A percentile compares a stretch with the other conserved stretches of the same genome.
phyloP scores from a whole-genome alignment of 352 stramenopile species.

The Globisporangium apiculatum region DNA sequence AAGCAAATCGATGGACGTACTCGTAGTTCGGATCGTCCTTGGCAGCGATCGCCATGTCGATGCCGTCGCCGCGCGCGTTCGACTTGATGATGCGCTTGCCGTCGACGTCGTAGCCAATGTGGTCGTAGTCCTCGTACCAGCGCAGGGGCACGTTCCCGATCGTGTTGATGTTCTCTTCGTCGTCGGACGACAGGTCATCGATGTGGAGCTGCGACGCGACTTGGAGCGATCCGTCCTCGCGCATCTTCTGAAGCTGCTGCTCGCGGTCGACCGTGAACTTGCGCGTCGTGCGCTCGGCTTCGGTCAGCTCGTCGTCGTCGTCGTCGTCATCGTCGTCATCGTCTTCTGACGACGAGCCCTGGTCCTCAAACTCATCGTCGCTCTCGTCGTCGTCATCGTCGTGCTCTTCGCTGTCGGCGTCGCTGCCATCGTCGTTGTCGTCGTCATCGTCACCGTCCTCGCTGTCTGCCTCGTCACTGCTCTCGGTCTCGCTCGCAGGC shows the following conservation, averaged over 20 bases:
- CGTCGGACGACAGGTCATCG: constrained; percentile 98
- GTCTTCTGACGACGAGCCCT: constrained; percentile 79
- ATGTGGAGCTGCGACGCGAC: constrained; percentile 91
- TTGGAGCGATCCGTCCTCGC: constrained; percentile 76
- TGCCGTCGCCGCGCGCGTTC: constrained; percentile 77
- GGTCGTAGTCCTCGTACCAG: constrained; percentile 99
- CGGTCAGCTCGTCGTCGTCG: constrained; percentile 62
- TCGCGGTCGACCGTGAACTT: constrained; percentile 65
- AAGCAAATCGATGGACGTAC: constrained; percentile 30
- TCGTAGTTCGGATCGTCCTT: constrained; percentile 92
- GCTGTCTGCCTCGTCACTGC: constrained; percentile 15
- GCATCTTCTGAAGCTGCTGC: constrained; percentile 77
- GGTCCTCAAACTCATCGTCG: constrained; percentile 78
- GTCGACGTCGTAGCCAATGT: constrained; percentile 98
- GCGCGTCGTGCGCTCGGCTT: constrained; percentile 80
- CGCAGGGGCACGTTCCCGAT: constrained; percentile 98
- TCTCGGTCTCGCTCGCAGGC: constrained; percentile 17
- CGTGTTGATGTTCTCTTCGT: constrained; percentile 95
- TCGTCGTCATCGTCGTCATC: constrained; percentile 43
- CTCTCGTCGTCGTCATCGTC: constrained; percentile 47
- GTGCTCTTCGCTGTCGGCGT: constrained; percentile 38
- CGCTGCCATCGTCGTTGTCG: constrained; percentile 18
- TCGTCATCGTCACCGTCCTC: constrained; percentile 18
- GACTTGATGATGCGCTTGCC: constrained; percentile 95
- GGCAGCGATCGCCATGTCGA: constrained; percentile 84